A percentile compares a stretch with the other conserved stretches of the same genome.
phyloP scores from a whole-genome alignment of 2,329 filamentous ascomycete genomes.

The Grosmannia huntii region DNA sequence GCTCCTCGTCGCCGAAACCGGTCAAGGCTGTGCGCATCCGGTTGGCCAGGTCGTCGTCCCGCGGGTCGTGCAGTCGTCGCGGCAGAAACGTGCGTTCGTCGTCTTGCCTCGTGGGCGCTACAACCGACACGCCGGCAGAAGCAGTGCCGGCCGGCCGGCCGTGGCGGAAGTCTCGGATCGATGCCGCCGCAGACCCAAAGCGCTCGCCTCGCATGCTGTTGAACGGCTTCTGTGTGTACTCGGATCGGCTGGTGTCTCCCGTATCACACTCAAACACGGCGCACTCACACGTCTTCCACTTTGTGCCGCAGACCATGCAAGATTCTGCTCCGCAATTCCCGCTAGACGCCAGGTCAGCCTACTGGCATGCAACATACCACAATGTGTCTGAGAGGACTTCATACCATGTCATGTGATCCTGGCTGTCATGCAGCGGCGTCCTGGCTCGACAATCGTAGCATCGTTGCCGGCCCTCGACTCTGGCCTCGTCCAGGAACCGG shows the following conservation, averaged over 20 bases:
- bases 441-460: slow-evolving; percentile 62
- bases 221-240: slow-evolving; percentile 30
- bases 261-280: slow-evolving; percentile 61
- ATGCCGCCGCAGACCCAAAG: slow-evolving; percentile 17
- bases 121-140: slow-evolving; percentile 6
- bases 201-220: slow-evolving; percentile 21
- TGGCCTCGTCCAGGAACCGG: slow-evolving; percentile 49
- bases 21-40: slow-evolving; percentile 21
- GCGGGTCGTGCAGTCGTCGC: slow-evolving; percentile 26
- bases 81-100: slow-evolving; percentile 35
- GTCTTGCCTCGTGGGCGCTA: slow-evolving; percentile 23
- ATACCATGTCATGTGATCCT: slow-evolving; percentile 81
- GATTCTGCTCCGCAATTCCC: slow-evolving; percentile 71
- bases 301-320: slow-evolving; percentile 71
- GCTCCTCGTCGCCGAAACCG: slow-evolving; percentile 22
- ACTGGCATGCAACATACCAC: neutral
- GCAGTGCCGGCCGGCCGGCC: slow-evolving; percentile 5
- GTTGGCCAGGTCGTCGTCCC: slow-evolving; percentile 28
- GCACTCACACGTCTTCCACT: slow-evolving; percentile 77
- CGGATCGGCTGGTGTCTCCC: slow-evolving; percentile 39
- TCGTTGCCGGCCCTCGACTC: slow-evolving; percentile 58
- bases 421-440: slow-evolving; percentile 71
- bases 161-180: slow-evolving; percentile 18
- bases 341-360: slow-evolving; percentile 4
- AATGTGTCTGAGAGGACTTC: slow-evolving; percentile 16